Conservation (phyloP, 331 rosid genomes). For the Saraca asoca region DNA sequence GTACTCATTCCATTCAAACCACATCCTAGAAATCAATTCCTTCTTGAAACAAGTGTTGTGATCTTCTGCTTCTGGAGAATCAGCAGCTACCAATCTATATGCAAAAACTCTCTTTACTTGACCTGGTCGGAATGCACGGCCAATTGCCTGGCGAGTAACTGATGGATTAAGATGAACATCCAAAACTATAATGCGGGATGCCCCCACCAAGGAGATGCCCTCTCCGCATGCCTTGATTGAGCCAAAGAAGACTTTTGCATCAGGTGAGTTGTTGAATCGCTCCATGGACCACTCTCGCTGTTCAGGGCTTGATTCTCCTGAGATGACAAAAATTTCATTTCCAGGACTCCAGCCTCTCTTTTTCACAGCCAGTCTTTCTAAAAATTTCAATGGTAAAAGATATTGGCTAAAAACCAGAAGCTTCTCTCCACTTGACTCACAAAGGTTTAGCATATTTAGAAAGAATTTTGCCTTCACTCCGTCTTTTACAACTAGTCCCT, state of each 20-base stretch:
- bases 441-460: conserved; percentile 57
- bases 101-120: conserved; percentile 68
- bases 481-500: conserved; percentile 54
- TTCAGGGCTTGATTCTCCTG: conserved; percentile 79
- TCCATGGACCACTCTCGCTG: conserved; percentile 82
- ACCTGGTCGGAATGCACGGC: conserved; percentile 93
- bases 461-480: conserved; percentile 89
- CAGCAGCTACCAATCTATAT: conserved; percentile 76
- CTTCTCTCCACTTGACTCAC: conserved; percentile 75
- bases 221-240: conserved; percentile 98
- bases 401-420: conserved; percentile 92
- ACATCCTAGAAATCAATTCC: conserved; percentile 78
- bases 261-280: conserved; percentile 68
- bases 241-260: conserved; percentile 85
- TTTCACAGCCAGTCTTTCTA: conserved; percentile 63
- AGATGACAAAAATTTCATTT: conserved; percentile 74
- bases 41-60: conserved; percentile 74
- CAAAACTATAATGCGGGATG: conserved; percentile 76
- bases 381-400: conserved; percentile 75
- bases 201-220: conserved; percentile 96
- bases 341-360: conserved; percentile 73
- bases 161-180: conserved; percentile 93
- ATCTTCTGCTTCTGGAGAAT: conserved; percentile 80
- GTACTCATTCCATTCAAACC: conserved; percentile 94
- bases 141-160: conserved; percentile 91